Conservation (phyloP, 805 yeast species). For the Saccharomyces paradoxus region DNA sequence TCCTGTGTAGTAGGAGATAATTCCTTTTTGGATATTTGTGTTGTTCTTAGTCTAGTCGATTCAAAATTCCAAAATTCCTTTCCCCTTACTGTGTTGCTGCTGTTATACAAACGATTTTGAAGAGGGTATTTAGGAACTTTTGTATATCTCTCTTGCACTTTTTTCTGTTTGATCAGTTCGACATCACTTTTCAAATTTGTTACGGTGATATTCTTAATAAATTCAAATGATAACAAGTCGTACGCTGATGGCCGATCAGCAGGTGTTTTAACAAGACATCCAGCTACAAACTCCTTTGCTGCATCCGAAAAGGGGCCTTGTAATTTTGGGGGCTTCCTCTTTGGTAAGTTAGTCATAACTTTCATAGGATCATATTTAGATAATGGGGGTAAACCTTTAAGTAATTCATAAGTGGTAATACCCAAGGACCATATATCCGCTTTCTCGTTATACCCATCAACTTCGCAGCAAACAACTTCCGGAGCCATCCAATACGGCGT, state of each 20-base stretch:
- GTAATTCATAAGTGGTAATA: conserved; percentile 79
- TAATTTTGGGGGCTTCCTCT: conserved; percentile 25
- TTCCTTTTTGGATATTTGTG: not conserved
- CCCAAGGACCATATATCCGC: conserved; percentile 97
- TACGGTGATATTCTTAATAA: conserved; percentile 36
- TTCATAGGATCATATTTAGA: conserved; percentile 68
- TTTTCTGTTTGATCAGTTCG: conserved; percentile 28
- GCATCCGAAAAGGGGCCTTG: conserved; percentile 26
- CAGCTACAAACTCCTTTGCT: conserved; percentile 47
- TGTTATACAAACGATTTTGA: conserved; percentile 23
- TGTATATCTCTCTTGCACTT: conserved; percentile 14
- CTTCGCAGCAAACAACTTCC: conserved; percentile 55
- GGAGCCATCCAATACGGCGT: conserved; percentile 99
- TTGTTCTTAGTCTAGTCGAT: not conserved
- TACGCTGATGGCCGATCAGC: conserved; percentile 52
- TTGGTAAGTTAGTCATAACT: conserved; percentile 46
- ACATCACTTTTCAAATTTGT: conserved; percentile 36
- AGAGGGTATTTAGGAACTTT: conserved; percentile 36
- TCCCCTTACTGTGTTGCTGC: conserved; percentile 9
- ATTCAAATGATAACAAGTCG: conserved; percentile 45
- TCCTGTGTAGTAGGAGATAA: conserved; percentile 2
- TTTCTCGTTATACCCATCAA: conserved; percentile 65
- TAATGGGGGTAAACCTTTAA: conserved; percentile 76
- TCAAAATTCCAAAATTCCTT: conserved; percentile 10
- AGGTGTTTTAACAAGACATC: conserved; percentile 65